These are phyloP conservation scores for Nicotiana undulata DNA, from an alignment of 257 asterid genomes.

Conservation along the genomic window DNA sequence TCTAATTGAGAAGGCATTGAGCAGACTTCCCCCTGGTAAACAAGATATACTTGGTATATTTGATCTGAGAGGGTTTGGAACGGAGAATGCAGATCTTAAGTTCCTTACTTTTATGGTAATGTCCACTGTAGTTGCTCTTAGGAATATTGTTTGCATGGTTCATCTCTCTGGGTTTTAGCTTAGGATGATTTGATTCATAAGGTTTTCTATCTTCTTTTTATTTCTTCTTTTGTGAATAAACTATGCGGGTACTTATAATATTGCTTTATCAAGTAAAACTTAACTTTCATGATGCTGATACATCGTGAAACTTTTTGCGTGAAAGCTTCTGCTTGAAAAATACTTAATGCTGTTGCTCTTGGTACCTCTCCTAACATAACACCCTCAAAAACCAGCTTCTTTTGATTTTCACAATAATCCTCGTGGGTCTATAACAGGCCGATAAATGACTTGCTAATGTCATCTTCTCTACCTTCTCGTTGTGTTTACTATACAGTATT, in stretches of 20 bases:
- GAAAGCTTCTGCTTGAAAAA: background rate
- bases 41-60: constrained; percentile 60
- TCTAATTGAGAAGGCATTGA: constrained; percentile 77
- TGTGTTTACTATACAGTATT: background rate
- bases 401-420: background rate
- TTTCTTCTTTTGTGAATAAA: background rate
- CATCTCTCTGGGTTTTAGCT: background rate
- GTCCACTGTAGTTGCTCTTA: background rate
- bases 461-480: background rate
- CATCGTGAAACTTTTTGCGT: background rate
- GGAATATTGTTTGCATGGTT: background rate
- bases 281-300: background rate
- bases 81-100: constrained; percentile 68
- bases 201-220: background rate
- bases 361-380: background rate
- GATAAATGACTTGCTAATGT: background rate
- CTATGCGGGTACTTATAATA: background rate
- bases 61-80: constrained; percentile 65
- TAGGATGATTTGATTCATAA: background rate
- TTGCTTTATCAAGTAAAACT: background rate
- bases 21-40: constrained; percentile 42
- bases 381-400: background rate
- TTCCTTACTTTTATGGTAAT: constrained; percentile 83
- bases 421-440: background rate
- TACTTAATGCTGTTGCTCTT: background rate